Evolutionary conservation across 1,284 basidiomycete genomes (phyloP).

Genomic region (Singerocomus inundabilis): DNA sequence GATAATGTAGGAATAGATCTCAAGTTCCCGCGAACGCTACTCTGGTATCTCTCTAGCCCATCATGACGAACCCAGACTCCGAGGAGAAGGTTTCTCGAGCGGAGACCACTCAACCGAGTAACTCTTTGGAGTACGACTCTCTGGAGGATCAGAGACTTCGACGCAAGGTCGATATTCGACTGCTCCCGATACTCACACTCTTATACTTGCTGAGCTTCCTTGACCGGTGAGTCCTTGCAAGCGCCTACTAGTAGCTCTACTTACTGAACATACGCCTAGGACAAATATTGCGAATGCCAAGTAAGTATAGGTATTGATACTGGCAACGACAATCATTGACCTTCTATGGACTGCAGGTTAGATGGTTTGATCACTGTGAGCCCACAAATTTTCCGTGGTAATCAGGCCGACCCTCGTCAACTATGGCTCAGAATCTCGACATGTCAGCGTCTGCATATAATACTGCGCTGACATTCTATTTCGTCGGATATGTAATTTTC

Average conservation of each 20-base stretch:
- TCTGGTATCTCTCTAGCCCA: not conserved
- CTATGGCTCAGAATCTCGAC: constrained; percentile 41
- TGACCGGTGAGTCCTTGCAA: constrained; percentile 46
- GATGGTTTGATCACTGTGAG: constrained; percentile 45
- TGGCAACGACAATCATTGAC: not conserved
- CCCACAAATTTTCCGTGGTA: not conserved
- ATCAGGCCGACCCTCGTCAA: not conserved
- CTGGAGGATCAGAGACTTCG: constrained; percentile 40
- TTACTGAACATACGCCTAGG: constrained; percentile 26
- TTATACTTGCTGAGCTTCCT: constrained; percentile 69
- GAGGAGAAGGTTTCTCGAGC: constrained; percentile 17
- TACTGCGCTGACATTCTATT: constrained; percentile 60
- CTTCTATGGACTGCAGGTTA: constrained; percentile 34
- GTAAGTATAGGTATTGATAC: constrained; percentile 33
- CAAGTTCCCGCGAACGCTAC: not conserved
- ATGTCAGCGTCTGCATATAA: constrained; percentile 54
- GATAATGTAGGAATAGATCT: not conserved
- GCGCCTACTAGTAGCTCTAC: not conserved
- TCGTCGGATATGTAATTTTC: constrained; percentile 66
- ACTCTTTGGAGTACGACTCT: constrained; percentile 21
- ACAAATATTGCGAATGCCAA: constrained; percentile 71
- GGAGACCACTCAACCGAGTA: not conserved
- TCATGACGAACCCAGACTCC: constrained; percentile 13
- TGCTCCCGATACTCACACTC: constrained; percentile 56
- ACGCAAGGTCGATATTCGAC: constrained; percentile 43